A percentile compares a stretch with the other conserved stretches of the same genome.
phyloP scores from a whole-genome alignment of 2,329 filamentous ascomycete genomes.

The Epichloe bromicola region DNA sequence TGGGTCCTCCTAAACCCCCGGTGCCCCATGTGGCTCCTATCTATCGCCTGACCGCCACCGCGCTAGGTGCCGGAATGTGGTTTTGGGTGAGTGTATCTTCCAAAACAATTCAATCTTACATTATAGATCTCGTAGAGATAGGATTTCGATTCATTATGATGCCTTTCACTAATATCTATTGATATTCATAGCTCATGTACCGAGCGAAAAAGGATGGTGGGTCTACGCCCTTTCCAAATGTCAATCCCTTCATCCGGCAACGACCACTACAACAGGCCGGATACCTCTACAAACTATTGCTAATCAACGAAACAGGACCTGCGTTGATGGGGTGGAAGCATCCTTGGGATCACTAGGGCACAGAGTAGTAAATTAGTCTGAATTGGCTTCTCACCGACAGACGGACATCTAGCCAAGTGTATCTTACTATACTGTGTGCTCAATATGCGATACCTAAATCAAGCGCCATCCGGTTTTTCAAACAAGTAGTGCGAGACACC shows the following conservation, averaged over 20 bases:
- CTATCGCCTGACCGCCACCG: conserved; percentile 78
- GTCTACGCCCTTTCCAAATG: conserved; percentile 1
- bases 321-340: conserved; percentile 88
- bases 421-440: background rate
- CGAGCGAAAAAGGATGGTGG: conserved; percentile 87
- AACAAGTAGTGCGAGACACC: conserved; percentile 56
- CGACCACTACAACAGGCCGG: too few species aligned
- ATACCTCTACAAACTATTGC: background rate
- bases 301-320: conserved; percentile 33
- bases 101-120: background rate
- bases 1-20: conserved; percentile 25
- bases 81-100: conserved; percentile 64
- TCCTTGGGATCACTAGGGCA: conserved; percentile 77
- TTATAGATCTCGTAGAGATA: background rate
- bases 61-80: conserved; percentile 94
- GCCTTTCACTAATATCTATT: background rate
- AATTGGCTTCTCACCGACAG: background rate
- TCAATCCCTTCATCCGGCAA: background rate
- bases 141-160: background rate
- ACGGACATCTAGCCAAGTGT: background rate
- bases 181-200: conserved; percentile 64
- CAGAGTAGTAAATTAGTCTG: too few species aligned
- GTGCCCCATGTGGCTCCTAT: conserved; percentile 42
- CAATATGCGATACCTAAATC: background rate
- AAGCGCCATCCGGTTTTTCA: conserved; percentile 33